Evolutionary conservation across 1,139 yeast species (phyloP).

Genomic region (Candida pseudocylindracea): DNA sequence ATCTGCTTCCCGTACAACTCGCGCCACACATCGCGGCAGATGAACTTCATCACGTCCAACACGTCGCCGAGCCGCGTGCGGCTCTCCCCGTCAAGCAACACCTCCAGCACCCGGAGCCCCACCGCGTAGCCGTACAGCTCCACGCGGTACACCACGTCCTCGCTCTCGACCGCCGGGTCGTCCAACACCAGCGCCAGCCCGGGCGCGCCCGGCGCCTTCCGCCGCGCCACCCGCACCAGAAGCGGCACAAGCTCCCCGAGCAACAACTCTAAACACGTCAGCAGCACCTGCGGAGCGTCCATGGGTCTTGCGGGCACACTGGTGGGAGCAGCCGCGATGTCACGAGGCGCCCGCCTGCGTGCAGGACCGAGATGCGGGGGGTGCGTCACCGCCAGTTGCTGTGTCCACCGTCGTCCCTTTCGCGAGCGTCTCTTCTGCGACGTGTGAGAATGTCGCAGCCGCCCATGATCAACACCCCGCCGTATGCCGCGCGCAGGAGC

Average conservation of each 20-base stretch:
- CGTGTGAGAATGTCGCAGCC: too few species aligned
- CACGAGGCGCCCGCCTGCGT: too few species aligned
- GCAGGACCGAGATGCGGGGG: too few species aligned
- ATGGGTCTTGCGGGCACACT: too few species aligned
- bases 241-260: conserved; percentile 2
- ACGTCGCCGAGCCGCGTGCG: conserved; percentile 28
- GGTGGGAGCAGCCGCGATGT: too few species aligned
- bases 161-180: conserved; percentile 20
- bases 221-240: conserved; percentile 9
- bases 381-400: too few species aligned
- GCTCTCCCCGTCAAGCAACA: conserved; percentile 27
- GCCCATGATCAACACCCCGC: too few species aligned
- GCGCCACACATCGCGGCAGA: conserved; percentile 85
- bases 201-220: conserved; percentile 11
- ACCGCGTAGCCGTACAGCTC: conserved; percentile 53
- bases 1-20: conserved; percentile 64
- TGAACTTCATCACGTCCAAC: conserved; percentile 70
- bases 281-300: too few species aligned
- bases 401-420: too few species aligned
- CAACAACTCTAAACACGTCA: conserved; percentile 1
- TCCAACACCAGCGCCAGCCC: conserved; percentile 19
- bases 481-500: too few species aligned
- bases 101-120: conserved; percentile 55
- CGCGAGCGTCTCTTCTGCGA: too few species aligned
- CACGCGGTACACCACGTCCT: conserved; percentile 35